Evolutionary conservation across 371 early-diverging fungal species (phyloP), one percentile per base, ranked within the genome.

Genomic region (Mortierella polycephala): DNA sequence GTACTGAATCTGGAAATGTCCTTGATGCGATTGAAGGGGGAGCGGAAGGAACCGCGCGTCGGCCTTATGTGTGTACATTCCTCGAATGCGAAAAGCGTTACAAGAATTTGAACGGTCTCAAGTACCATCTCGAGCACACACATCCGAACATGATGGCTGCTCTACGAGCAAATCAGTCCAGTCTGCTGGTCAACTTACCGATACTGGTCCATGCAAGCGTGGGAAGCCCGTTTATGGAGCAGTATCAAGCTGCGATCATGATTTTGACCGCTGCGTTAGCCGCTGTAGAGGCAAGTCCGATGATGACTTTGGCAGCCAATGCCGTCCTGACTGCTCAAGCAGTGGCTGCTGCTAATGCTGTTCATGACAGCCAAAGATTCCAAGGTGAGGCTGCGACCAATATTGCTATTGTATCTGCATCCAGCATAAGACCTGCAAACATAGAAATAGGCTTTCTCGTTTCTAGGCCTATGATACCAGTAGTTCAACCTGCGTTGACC

Each of bases 81-180:
- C 85, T 87, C 9, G 87, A 85, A 23, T 98, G 98, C 82, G 87
- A 88, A 44, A 96, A 96, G 75, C 87, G 93, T 12, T 99, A 98
- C 87, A 98, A 98, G 86, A 98, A 98, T 83, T 80, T 94, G 71
- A 98, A 97, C 72, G 99, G 99, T 7, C 88, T 99, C 60, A 96
- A 96, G 76, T 97, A 97, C 76, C 97, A 97, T 71, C 88, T 96
- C 63, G 89, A 91, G 70, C 93, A 94, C 63, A 85, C 87, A 10
- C 95, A 94, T 57, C 75, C 79, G 5, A 71, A 74, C 46, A 37
- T 81, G 41, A 74, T 67, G 4, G 75, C 70, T 3, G 76, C 76
- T 2, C 53, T 75, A 21, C 57, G 67, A n/a, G 76, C 76, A 4
- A 71, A 76, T 46, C 76, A 76, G 4, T 71, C 71, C 5, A 71